Percentiles rank a stretch among this genome's conserved stretches.
Conservation (phyloP, 306 rosid species). For the Corylus americana region DNA sequence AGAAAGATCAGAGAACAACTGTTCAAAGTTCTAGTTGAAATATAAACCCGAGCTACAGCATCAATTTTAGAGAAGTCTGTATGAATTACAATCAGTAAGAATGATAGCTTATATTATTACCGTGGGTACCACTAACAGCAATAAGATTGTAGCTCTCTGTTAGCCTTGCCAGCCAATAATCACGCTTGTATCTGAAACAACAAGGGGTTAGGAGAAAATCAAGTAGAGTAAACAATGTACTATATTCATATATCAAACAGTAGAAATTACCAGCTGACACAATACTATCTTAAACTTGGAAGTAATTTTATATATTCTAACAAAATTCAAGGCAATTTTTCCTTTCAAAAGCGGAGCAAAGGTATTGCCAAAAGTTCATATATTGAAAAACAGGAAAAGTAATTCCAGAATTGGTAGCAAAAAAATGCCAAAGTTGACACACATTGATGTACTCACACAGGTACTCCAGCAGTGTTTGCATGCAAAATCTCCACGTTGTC, state of each 20-base stretch:
- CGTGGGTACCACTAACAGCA: conserved; percentile 40
- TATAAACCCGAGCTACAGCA: neutral
- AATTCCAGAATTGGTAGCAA: neutral
- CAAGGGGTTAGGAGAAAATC: neutral
- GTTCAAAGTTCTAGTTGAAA: neutral
- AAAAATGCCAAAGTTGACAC: neutral
- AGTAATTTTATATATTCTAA: no score
- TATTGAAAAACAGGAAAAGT: neutral
- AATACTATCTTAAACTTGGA: no score
- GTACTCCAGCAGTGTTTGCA: conserved; percentile 30
- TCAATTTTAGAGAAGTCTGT: neutral
- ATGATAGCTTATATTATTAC: conserved; percentile 5
- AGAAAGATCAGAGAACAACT: no score
- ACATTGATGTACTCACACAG: conserved; percentile 25
- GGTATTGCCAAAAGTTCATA: neutral
- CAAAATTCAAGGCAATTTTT: neutral
- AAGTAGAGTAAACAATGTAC: neutral
- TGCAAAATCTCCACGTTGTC: conserved; percentile 29
- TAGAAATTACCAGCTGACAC: neutral
- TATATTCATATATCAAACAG: neutral
- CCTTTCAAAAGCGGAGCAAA: neutral
- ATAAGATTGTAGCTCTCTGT: conserved; percentile 31
- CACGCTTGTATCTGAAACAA: conserved; percentile 27
- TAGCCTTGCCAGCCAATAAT: conserved; percentile 29
- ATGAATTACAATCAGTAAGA: neutral